phyloP scores from a whole-genome alignment of 805 yeast genomes.

The Kazachstania kunashirensis region DNA sequence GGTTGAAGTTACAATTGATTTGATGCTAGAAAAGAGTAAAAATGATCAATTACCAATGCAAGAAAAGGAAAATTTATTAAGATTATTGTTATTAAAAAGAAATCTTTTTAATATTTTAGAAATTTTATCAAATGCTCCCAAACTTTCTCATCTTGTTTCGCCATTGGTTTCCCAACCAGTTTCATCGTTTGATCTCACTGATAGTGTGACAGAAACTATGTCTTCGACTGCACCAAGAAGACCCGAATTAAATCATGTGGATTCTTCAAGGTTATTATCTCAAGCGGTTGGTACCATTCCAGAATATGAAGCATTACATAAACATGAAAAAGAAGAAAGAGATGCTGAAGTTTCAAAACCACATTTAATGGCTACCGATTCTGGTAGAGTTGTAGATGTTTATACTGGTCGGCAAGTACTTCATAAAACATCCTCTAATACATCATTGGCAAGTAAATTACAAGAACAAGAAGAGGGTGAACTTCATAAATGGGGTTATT shows the following conservation, averaged over 20 bases:
- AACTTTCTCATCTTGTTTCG: slow-evolving; percentile 9
- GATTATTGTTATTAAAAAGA: slow-evolving; percentile 60
- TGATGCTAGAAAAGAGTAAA: slow-evolving; percentile 48
- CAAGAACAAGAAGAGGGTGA: slow-evolving; percentile 92
- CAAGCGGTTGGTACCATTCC: slow-evolving; percentile 2
- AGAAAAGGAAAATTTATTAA: slow-evolving; percentile 66
- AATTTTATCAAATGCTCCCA: slow-evolving; percentile 26
- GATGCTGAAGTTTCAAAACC: slow-evolving; percentile 30
- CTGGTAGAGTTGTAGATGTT: slow-evolving; percentile 50
- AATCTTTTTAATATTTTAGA: slow-evolving; percentile 49
- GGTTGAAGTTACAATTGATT: slow-evolving; percentile 43
- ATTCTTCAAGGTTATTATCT: slow-evolving; percentile 11
- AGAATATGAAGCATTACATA: background rate
- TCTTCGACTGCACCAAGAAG: slow-evolving; percentile 3
- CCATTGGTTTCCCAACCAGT: slow-evolving; percentile 1
- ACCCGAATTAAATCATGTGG: slow-evolving; percentile 16
- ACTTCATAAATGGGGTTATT: slow-evolving; percentile 76
- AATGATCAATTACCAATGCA: slow-evolving; percentile 45
- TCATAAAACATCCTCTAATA: slow-evolving; percentile 48
- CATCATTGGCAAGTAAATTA: slow-evolving; percentile 57
- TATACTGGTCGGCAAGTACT: slow-evolving; percentile 65
- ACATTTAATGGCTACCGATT: slow-evolving; percentile 64
- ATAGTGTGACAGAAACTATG: slow-evolving; percentile 5
- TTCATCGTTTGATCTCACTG: background rate
- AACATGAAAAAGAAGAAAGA: background rate